phyloP scores from a whole-genome alignment of 2,329 filamentous ascomycete species.

The Cercospora citrullina region DNA sequence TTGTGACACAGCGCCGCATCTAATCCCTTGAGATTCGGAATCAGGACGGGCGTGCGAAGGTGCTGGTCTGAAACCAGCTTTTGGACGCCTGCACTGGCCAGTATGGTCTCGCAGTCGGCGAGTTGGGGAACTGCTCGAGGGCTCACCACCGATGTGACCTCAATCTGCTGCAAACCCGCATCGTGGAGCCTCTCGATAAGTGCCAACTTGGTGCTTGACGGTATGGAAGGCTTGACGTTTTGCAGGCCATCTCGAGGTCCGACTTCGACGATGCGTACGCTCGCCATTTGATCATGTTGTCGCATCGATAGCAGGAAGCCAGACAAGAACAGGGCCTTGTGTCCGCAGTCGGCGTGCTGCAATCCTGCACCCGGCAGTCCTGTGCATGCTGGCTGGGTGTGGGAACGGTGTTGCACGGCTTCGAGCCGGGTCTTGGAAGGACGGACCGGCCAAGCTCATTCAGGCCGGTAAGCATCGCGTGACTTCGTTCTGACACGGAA shows the following conservation, averaged over 20 bases:
- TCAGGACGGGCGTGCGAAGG: neutral
- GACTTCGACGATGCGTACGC: neutral
- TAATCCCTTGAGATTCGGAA: neutral
- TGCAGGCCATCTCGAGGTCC: neutral
- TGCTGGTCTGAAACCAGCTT: neutral
- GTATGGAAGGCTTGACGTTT: neutral
- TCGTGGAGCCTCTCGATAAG: neutral
- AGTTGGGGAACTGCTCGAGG: neutral
- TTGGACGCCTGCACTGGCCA: neutral
- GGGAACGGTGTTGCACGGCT: neutral
- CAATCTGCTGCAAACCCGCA: neutral
- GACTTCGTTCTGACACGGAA: too few species aligned
- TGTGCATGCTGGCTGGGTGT: neutral
- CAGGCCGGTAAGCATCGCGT: neutral
- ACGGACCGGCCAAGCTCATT: neutral
- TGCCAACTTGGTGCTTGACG: neutral
- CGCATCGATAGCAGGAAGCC: neutral
- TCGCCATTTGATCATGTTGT: neutral
- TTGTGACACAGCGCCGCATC: neutral
- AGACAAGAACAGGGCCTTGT: neutral
- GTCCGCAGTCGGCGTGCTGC: neutral
- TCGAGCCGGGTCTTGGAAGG: neutral
- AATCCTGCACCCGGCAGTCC: neutral
- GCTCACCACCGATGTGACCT: neutral
- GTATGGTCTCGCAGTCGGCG: neutral